Conservation (phyloP, 2,329 filamentous ascomycete species). For the Massarina eburnea region DNA sequence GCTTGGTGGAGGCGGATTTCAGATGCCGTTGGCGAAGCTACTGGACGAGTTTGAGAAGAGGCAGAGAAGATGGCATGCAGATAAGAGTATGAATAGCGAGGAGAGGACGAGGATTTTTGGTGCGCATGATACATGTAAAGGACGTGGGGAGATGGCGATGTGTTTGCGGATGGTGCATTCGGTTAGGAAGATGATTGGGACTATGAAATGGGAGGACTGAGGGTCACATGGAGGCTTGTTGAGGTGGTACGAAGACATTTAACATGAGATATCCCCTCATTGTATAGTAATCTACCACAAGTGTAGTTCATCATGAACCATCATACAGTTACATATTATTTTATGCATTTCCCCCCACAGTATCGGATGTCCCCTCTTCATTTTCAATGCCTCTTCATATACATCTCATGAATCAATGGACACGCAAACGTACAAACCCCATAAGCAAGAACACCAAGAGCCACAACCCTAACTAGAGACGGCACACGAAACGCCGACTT, state of each 20-base stretch:
- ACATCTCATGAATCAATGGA: background rate
- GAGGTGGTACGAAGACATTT: too few relatives aligned
- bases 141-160: slow-evolving; percentile 8
- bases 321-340: too few relatives aligned
- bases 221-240: too few relatives aligned
- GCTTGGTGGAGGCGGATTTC: slow-evolving; percentile 38
- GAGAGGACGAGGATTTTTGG: slow-evolving; percentile 27
- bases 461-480: slow-evolving; percentile 1
- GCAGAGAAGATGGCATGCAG: slow-evolving; percentile 47
- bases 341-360: too few relatives aligned
- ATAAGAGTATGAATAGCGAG: slow-evolving; percentile 11
- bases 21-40: slow-evolving; percentile 35
- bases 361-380: too few relatives aligned
- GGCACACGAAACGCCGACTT: slow-evolving; percentile 1
- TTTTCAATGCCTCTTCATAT: background rate
- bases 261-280: too few relatives aligned
- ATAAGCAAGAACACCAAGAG: slow-evolving; percentile 1
- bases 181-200: slow-evolving; percentile 13
- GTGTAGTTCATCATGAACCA: too few relatives aligned
- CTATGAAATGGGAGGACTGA: slow-evolving; percentile 19
- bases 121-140: slow-evolving; percentile 6
- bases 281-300: too few relatives aligned
- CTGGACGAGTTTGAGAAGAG: slow-evolving; percentile 44
- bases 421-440: background rate
- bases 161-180: slow-evolving; percentile 16